Conservation (phyloP, 345 rosid species). For the Boechera retrofracta region DNA sequence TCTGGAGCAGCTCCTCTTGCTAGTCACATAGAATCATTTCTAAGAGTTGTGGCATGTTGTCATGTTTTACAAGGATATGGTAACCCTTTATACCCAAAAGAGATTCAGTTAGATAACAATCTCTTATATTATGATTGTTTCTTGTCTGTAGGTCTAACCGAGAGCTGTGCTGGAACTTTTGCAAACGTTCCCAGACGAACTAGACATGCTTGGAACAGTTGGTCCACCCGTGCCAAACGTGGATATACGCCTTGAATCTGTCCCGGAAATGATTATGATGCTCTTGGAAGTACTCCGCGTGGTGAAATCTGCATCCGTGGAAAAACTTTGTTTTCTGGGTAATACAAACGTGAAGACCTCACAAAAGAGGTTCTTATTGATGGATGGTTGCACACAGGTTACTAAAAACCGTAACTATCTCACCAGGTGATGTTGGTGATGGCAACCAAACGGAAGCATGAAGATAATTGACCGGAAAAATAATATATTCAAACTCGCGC, state of each 20-base stretch:
- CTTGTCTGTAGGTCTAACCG: conserved; percentile 69
- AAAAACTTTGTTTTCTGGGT: conserved; percentile 68
- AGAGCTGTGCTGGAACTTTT: conserved; percentile 88
- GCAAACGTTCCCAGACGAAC: conserved; percentile 71
- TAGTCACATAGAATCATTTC: conserved; percentile 73
- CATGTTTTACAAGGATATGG: conserved; percentile 97
- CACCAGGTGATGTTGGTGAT: conserved; percentile 87
- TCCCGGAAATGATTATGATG: conserved; percentile 89
- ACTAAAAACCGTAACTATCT: neutral
- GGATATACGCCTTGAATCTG: conserved; percentile 78
- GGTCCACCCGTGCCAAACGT: conserved; percentile 96
- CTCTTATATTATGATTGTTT: conserved; percentile 3
- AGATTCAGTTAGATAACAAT: neutral
- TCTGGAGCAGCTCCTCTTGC: conserved; percentile 94
- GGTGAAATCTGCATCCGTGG: conserved; percentile 87
- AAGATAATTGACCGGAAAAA: conserved; percentile 72
- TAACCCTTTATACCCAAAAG: conserved; percentile 13
- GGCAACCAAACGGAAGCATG: conserved; percentile 94
- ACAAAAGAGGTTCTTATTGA: conserved; percentile 78
- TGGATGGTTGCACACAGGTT: conserved; percentile 96
- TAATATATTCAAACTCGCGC: conserved; percentile 89
- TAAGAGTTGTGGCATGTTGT: conserved; percentile 90
- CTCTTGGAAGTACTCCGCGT: conserved; percentile 70
- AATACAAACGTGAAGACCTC: conserved; percentile 84
- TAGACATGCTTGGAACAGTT: conserved; percentile 82